A percentile compares a stretch with the other conserved stretches of the same genome.
Conservation (phyloP, 2,329 filamentous ascomycete genomes). For the Diaporthe aspalathi region DNA sequence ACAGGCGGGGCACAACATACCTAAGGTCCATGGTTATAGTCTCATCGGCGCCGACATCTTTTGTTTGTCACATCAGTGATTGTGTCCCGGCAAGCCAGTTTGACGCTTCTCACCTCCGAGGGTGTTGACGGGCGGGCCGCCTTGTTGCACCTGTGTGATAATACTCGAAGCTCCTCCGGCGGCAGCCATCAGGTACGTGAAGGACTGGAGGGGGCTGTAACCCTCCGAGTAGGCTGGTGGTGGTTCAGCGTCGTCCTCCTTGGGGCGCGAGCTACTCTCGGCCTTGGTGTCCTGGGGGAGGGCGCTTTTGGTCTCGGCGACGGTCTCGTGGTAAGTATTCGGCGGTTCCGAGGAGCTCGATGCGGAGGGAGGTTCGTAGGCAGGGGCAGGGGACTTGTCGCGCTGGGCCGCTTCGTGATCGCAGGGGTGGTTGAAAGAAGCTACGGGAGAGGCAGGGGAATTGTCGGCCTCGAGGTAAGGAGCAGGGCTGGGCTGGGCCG, state of each 20-base stretch:
- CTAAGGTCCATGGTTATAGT: conserved; percentile 94
- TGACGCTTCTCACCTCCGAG: conserved; percentile 75
- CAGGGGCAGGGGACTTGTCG: conserved; percentile 59
- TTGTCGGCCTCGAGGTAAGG: conserved; percentile 52
- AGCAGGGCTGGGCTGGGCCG: conserved; percentile 46
- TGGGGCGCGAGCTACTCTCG: conserved; percentile 71
- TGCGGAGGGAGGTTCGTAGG: conserved; percentile 61
- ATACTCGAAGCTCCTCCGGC: conserved; percentile 98
- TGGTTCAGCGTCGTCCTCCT: conserved; percentile 87
- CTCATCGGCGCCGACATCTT: conserved; percentile 90
- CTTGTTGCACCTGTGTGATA: conserved; percentile 98
- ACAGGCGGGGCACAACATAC: conserved; percentile 61
- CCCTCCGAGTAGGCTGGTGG: conserved; percentile 97
- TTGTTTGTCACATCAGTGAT: conserved; percentile 41
- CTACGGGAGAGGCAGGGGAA: conserved; percentile 51
- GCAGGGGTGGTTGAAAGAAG: conserved; percentile 46
- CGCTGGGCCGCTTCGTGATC: conserved; percentile 45
- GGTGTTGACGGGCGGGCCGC: conserved; percentile 87
- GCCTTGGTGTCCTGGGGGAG: conserved; percentile 86
- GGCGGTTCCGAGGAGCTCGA: conserved; percentile 52
- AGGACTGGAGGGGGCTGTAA: conserved; percentile 89
- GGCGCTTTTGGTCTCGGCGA: conserved; percentile 84
- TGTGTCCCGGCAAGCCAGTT: conserved; percentile 30
- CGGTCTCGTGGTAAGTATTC: conserved; percentile 60
- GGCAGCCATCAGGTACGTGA: conserved; percentile 97